Evolutionary conservation across 208 protist genomes (phyloP), one percentile per base, ranked within the genome.

Genomic region (Wallacemonas rigidus): DNA sequence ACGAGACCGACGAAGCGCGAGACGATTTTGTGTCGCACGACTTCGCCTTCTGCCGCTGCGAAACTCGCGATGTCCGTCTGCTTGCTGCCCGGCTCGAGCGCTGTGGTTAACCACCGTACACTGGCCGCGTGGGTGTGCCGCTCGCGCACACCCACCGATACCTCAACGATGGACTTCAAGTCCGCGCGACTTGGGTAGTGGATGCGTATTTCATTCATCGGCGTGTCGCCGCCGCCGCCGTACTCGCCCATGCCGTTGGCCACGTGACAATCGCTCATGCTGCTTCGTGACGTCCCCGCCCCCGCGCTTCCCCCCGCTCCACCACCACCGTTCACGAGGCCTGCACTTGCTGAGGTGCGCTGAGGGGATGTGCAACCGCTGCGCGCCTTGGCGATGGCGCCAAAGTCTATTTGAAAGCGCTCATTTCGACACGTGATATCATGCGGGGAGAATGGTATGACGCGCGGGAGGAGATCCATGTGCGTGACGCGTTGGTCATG

Each of bases 41-140:
- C 75, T 60, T 92, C 87, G 17, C 79, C 83, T 17, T 85, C 72
- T 0, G 87, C 76, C 6, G 83, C 77, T 41, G 82, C 72, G 69
- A 92, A 91, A 61, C 58, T 82, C 48, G 71, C 79, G 43, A 76
- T 70, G 14, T 69, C 48, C 35, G 35, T 69, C 47, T 12, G 14
- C 50, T 39, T 56, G 11, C 35, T 64, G 45, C 35, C 15, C 40
- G 68, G 57, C 38, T 77, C 57, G 48, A 57, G 12, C 2, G 80
- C 58, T n/a, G 81, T 76, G 2, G 84, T 88, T 17, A 92, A 76
- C 89, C 89, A 94, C 40, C 83, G 89, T 44, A 82, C 74, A 47
- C 77, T 81, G n/a, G 79, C 65, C 17, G 82, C 89, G 55, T 82
- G 74, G 38, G 75, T 56, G 50, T 80, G 79, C 1, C 81, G 82